Base-by-base conservation (phyloP, 75 land plant species). In the Selaginella moellendorffii region DNA sequence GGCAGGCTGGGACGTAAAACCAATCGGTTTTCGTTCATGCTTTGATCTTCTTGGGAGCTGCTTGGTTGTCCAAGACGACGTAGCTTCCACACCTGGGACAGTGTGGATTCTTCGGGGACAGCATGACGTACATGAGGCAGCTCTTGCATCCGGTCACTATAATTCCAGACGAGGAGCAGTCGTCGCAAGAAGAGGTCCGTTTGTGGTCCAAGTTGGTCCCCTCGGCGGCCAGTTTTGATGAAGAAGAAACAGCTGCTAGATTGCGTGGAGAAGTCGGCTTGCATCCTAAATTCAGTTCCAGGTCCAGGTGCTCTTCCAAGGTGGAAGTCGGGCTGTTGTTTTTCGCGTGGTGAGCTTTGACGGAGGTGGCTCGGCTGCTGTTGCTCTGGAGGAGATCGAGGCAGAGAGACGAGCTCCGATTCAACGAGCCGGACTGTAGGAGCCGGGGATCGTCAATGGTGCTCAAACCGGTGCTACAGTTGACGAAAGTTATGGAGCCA, bases 61-160 rank as follows among this genome's bases (percentile, higher is more conserved):
- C 8, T n/a, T n/a, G n/a, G 19, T 2, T 56, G 24, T 56, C 59
- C 21, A 25, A 21, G 2, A 9, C 59, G 5, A 19, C 23, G n/a
- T 19, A 56, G 24, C 59, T 56, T 2, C 65, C 61, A 63, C 79
- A 81, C 18, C 75, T 54, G 0, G 83, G 83, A 62, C 83, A 81
- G 2, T 21, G 61, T 0, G 83, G 83, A 52, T 77, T 63, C 17
- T 25, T 46, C 54, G 27, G 67, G 1, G 67, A 66, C 18, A 71
- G 56, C 29, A 81, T 65, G 46, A 81, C 83, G 54, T 81, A 77
- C 23, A 72, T 24, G 42, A 77, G 56, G 61, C 83, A 81, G 14
- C 65, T 61, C 0, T 76, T 74, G 68, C 83, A 81, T 0, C 63
- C 79, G 17, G 77, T 69, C 0, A 77, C 83, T 36, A 52, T 54